Evolutionary conservation across 1,284 basidiomycete genomes (phyloP), one percentile per base, ranked within the genome.

Genomic region (Papiliotrema flavescens): DNA sequence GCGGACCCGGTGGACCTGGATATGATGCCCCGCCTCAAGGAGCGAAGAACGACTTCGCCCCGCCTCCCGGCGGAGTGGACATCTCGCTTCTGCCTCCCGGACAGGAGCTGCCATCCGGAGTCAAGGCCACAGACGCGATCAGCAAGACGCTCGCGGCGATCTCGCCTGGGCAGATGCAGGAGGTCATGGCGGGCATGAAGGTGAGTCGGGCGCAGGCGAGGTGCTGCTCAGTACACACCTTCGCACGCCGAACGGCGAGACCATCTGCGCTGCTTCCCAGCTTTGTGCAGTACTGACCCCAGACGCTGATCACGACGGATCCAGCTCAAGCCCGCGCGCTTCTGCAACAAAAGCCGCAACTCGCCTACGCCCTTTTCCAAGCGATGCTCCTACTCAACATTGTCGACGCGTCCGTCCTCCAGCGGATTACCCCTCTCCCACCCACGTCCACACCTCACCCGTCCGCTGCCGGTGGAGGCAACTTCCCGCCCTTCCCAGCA

Each of bases 151-250:
- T 99, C 37, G 93, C 89, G 26, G 85, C 81, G 13, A 88, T 96
- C 78, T 84, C 85, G 53, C 89, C 90, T 0, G 82, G 81, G 47
- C 89, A 97, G 71, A 80, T 97, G 60, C 85, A 95, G 74, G 95
- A 98, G 76, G 89, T 98, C n/a, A 80, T 98, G 65, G 88, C 88
- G 28, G 91, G 97, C 76, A 96, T 97, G 89, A 98, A 98, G 85
- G 93, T 93, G 70, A 66, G 81, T 73, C 52, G 5, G 11, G 34
- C 53, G 39, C n/a, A n/a, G n/a, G n/a, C n/a, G n/a, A n/a, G n/a
- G n/a, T n/a, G n/a, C n/a, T n/a, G 41, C 28, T 53, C n/a, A n/a
- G 23, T 11, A 1, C n/a, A 13, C 45, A 14, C 32, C 9, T 8
- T 26, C 14, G 11, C 35, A 9, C 42, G 14, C 42, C n/a, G 14